phyloP scores from a whole-genome alignment of 176 grass and related monocot genomes.

The Bolboschoenus planiculmis region DNA sequence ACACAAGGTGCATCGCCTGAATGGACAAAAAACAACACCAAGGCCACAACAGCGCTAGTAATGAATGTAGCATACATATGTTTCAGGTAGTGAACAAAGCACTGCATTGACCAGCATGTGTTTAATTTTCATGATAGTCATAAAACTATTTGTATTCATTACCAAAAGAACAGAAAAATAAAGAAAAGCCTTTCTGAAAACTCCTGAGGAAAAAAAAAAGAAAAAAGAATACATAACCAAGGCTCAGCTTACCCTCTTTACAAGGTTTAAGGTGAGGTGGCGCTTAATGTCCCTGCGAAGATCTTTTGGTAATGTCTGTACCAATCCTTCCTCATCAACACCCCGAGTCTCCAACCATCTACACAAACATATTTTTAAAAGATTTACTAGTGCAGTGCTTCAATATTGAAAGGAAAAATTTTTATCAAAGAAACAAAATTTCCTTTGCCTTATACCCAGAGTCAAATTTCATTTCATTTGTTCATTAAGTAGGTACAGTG shows the following conservation, averaged over 20 bases:
- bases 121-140: not conserved
- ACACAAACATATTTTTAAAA: not conserved
- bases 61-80: not conserved
- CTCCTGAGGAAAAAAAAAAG: not conserved
- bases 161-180: not conserved
- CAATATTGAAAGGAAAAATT: not conserved
- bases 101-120: not conserved
- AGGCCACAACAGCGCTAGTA: not conserved
- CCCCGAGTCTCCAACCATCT: constrained; percentile 88
- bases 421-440: not conserved
- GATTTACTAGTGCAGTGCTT: not conserved
- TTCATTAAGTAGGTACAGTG: not conserved
- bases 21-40: not conserved
- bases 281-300: constrained; percentile 94
- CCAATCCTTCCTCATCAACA: constrained; percentile 93
- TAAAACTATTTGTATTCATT: not conserved
- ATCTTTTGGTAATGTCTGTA: constrained; percentile 92
- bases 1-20: not conserved
- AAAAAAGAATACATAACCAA: not conserved
- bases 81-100: not conserved
- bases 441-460: not conserved
- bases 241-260: constrained; percentile 50
- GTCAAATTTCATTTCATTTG: not conserved
- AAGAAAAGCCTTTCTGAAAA: not conserved
- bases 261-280: constrained; percentile 86